phyloP scores from a whole-genome alignment of 371 early-diverging fungal species.

The Saksenaea oblongispora region DNA sequence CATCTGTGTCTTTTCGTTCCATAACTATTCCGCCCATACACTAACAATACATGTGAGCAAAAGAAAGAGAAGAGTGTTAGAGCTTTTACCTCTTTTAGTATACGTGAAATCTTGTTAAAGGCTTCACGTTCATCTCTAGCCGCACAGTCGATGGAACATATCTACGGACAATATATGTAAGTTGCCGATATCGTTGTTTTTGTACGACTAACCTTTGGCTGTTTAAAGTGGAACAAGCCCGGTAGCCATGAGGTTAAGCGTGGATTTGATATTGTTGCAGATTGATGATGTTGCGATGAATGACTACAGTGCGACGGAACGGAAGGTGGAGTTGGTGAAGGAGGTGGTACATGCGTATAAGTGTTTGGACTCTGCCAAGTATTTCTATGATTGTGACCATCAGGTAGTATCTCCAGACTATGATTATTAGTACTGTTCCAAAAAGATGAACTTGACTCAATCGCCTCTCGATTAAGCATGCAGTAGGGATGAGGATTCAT shows the following conservation, averaged over 20 bases:
- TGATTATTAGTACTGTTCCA: not conserved
- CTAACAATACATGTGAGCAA: slow-evolving; percentile 12
- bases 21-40: slow-evolving; percentile 41
- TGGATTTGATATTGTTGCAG: not conserved
- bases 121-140: slow-evolving; percentile 50
- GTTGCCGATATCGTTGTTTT: not conserved
- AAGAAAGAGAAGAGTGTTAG: not conserved
- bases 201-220: slow-evolving; percentile 16
- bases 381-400: not conserved
- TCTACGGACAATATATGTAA: slow-evolving; percentile 42
- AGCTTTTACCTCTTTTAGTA: slow-evolving; percentile 41
- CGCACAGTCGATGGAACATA: slow-evolving; percentile 44
- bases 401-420: not conserved
- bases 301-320: not conserved
- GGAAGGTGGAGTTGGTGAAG: slow-evolving; percentile 2
- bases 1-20: slow-evolving; percentile 40
- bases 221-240: slow-evolving; percentile 25
- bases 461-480: not conserved
- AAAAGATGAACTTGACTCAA: not conserved
- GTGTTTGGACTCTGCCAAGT: not conserved
- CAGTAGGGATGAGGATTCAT: not conserved
- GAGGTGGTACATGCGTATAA: not conserved
- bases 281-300: not conserved
- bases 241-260: slow-evolving; percentile 26
- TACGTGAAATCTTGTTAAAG: slow-evolving; percentile 43